A percentile compares a stretch with the other conserved stretches of the same genome.
These are phyloP conservation scores for Didymella pomorum DNA, from an alignment of 2,329 filamentous ascomycete genomes.

Conservation along the genomic window DNA sequence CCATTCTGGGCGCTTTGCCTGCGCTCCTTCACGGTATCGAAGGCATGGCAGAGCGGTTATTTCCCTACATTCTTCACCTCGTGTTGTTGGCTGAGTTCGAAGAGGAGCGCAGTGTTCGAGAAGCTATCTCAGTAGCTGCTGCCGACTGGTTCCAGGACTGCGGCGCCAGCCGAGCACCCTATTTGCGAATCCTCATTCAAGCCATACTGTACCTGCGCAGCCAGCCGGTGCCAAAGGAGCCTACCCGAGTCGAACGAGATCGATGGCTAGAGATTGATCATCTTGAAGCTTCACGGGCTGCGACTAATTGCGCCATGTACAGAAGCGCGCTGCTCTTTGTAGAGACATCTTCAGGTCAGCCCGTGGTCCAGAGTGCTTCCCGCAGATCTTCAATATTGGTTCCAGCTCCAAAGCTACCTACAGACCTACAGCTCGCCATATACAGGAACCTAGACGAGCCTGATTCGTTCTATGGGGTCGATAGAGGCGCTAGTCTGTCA, in stretches of 20 bases:
- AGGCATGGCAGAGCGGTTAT: constrained; percentile 74
- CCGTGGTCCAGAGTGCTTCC: constrained; percentile 57
- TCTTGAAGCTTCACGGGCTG: constrained; percentile 72
- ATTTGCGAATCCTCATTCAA: constrained; percentile 77
- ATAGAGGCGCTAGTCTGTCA: constrained; percentile 76
- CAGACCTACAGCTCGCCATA: constrained; percentile 77
- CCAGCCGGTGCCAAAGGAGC: constrained; percentile 76
- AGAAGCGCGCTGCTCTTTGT: constrained; percentile 85
- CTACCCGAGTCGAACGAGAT: constrained; percentile 78
- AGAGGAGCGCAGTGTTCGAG: constrained; percentile 65
- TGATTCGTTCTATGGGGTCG: constrained; percentile 92
- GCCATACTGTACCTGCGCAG: constrained; percentile 87
- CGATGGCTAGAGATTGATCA: constrained; percentile 89
- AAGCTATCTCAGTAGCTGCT: constrained; percentile 68
- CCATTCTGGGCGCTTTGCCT: constrained; percentile 73
- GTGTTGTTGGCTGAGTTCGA: constrained; percentile 75
- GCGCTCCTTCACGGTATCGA: constrained; percentile 71
- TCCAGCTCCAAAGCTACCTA: constrained; percentile 60
- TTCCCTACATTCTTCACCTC: constrained; percentile 87
- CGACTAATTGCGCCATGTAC: constrained; percentile 80
- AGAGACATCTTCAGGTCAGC: constrained; percentile 72
- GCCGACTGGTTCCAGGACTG: constrained; percentile 68
- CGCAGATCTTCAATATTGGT: constrained; percentile 67
- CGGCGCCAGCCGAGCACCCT: constrained; percentile 61
- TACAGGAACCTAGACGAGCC: constrained; percentile 95